Evolutionary conservation across 345 rosid species (phyloP), one percentile per base, ranked within the genome.

Genomic region (Gossypium australe): DNA sequence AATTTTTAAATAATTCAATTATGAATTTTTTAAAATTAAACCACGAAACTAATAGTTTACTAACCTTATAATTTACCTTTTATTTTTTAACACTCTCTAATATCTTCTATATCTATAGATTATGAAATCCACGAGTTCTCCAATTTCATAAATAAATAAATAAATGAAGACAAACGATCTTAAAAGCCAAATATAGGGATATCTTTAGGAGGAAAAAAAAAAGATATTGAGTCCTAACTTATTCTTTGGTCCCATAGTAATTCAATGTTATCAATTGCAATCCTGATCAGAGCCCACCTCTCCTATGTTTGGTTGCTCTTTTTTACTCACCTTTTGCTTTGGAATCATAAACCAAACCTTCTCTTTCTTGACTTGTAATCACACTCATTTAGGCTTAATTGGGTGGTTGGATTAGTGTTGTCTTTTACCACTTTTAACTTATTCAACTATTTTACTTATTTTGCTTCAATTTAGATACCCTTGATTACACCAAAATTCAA

Each of bases 261-360:
- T 22, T 45, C 61, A 11, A 34, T 72, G 43, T 9, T 13, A 20
- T 44, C 38, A 72, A 59, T 20, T 59, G 75, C 57, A 72, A 59
- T 72, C 67, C 75, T 59, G 56, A 20, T 72, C 67, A 72, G 29
- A 72, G 53, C 57, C 67, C 75, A 72, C 66, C 75, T 24, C 75
- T 16, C 60, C 17, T 25, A 22, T 44, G 52, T 44, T 72, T 14
- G 38, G 13, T 72, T 22, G 38, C 24, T 18, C 18, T 71, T 43
- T 22, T 58, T 72, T 44, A 18, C 34, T 45, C 7, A 14, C 38
- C 34, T 38, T 70, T 44, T 53, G 61, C 75, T 72, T 58, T 58
- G 66, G 14, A 41, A 43, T 72, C 65, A 45, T 72, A 70, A 59
- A 72, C 64, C 67, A 44, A 72, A 72, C 24, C 43, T 59, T 43